Evolutionary conservation across 352 stramenopile genomes (phyloP), one percentile per base, ranked within the genome.

Genomic region (Phytophthora colocasiae): DNA sequence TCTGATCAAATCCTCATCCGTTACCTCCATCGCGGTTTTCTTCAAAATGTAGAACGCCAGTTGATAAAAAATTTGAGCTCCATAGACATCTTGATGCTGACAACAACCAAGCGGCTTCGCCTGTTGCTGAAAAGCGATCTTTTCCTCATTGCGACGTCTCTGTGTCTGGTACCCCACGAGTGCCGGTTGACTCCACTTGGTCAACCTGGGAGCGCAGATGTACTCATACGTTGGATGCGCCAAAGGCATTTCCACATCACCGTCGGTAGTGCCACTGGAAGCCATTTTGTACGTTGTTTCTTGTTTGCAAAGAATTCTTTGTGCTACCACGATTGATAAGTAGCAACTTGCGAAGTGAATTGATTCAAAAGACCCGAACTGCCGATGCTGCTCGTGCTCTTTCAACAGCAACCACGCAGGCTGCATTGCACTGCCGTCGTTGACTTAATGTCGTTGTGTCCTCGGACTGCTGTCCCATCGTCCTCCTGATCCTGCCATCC

Each of bases 61-160:
- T 32, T 44, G 17, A 24, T 53, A 9, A 8, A 40, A 40, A 4
- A 55, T 15, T 6, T 51, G 17, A 24, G 22, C 17, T 51, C 44
- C 24, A 38, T 38, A 6, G 44, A 51, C 44, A 24, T 24, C 44
- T 51, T 51, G 44, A 51, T 51, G 44, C 43, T 49, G 43, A 49
- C 43, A 19, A 19, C 43, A 19, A 49, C 43, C 43, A 49, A 10
- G 43, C 43, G 43, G 17, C 43, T 49, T 49, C 43, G 43, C 43
- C 22, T 49, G 44, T 51, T 24, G 24, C 44, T 24, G 44, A 34
- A 31, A 22, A 51, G 44, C 24, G 44, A 51, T 51, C 24, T 51
- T 51, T 24, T 38, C 24, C 44, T 38, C 24, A 24, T 31, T 7
- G 27, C 27, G 27, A 6, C 27, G 27, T 31, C 27, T 4, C 6